phyloP scores from a whole-genome alignment of 495 filamentous ascomycete species.

The Neurospora sp. region DNA sequence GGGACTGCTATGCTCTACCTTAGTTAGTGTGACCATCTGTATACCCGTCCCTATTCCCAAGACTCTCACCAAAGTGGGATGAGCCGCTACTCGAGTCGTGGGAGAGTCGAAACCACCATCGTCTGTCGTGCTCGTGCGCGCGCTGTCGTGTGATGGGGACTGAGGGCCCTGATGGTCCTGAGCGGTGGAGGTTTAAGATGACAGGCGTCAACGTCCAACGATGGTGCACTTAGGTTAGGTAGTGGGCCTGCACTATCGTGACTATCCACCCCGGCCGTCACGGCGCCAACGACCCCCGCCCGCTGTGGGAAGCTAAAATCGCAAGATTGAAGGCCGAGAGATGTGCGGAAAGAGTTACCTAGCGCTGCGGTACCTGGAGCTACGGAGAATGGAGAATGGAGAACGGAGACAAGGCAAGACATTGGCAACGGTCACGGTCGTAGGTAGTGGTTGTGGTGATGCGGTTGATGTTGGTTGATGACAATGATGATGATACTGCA shows the following conservation, averaged over 20 bases:
- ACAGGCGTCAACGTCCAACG: neutral
- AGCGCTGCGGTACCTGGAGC: neutral
- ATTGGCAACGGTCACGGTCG: neutral
- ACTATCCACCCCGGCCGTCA: neutral
- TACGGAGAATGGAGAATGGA: neutral
- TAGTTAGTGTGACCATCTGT: neutral
- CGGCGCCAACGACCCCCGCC: neutral
- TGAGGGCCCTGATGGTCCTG: neutral
- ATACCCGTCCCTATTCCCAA: neutral
- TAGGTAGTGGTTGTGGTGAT: no score
- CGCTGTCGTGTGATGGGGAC: neutral
- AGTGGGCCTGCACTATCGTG: neutral
- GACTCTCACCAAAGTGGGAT: neutral
- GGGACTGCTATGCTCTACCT: neutral
- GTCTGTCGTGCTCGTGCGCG: neutral
- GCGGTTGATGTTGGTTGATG: neutral
- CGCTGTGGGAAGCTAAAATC: neutral
- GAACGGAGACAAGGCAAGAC: neutral
- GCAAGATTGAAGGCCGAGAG: neutral
- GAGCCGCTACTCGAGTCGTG: neutral
- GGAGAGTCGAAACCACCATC: neutral
- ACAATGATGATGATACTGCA: neutral
- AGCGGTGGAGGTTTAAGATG: neutral
- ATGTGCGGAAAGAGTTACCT: neutral
- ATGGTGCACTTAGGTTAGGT: no score